Conservation (phyloP, 805 yeast species). For the Yarrowia sp. region DNA sequence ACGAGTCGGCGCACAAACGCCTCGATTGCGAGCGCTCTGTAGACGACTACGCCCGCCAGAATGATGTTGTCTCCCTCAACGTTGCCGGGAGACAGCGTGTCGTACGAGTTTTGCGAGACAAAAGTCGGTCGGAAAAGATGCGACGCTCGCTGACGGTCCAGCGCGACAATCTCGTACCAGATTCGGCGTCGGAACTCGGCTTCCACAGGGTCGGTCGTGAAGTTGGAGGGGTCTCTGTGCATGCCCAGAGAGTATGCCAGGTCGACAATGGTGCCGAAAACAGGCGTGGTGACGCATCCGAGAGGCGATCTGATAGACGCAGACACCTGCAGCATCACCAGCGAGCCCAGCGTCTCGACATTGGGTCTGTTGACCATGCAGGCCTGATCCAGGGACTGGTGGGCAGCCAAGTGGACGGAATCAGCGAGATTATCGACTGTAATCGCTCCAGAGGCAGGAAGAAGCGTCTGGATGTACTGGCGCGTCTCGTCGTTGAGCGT, state of each 20-base stretch:
- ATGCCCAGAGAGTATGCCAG: constrained; percentile 40
- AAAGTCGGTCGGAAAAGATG: constrained; percentile 8
- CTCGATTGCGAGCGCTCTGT: constrained; percentile 20
- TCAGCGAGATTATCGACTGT: neutral
- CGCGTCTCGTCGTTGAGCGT: neutral
- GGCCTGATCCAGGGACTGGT: neutral
- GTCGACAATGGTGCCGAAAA: constrained; percentile 36
- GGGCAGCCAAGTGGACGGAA: constrained; percentile 2
- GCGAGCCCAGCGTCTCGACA: constrained; percentile 20
- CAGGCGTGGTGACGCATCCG: constrained; percentile 22
- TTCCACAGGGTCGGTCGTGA: constrained; percentile 37
- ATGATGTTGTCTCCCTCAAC: constrained; percentile 17
- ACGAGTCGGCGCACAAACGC: constrained; percentile 13
- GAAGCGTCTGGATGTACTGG: neutral
- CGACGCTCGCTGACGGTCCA: constrained; percentile 23
- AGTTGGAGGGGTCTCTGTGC: constrained; percentile 40
- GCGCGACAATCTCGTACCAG: constrained; percentile 32
- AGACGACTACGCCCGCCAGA: constrained; percentile 14
- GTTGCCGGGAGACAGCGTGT: constrained; percentile 18
- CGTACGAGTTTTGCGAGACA: constrained; percentile 25
- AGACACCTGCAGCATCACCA: constrained; percentile 9
- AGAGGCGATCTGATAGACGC: constrained; percentile 7
- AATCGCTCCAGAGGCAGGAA: neutral
- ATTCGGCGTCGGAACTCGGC: constrained; percentile 36
- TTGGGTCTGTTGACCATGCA: constrained; percentile 5